These are phyloP conservation scores for Breviolum minutum DNA, from an alignment of 73 alveolate species.

Conservation along the genomic window DNA sequence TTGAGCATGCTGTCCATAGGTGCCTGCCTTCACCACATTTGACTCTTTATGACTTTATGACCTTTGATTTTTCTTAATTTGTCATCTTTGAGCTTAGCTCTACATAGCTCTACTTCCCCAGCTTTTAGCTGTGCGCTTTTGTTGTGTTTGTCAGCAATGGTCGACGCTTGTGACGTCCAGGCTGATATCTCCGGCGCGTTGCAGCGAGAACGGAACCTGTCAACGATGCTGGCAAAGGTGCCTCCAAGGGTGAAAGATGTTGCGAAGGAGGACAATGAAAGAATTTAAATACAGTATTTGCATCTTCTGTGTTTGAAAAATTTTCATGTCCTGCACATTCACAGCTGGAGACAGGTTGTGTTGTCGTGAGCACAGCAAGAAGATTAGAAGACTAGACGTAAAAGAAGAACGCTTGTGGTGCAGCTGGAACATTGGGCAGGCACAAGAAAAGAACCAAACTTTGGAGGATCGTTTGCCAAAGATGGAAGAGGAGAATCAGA, in stretches of 20 bases:
- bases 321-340: too few relatives aligned
- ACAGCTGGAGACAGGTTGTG: not conserved
- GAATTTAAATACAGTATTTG: too few relatives aligned
- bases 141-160: not conserved
- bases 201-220: slow-evolving; percentile 39
- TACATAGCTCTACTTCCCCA: too few relatives aligned
- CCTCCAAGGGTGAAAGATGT: not conserved
- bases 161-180: not conserved
- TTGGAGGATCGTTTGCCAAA: slow-evolving; percentile 67
- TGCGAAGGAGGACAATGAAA: not conserved
- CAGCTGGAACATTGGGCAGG: slow-evolving; percentile 4
- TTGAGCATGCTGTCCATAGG: too few relatives aligned
- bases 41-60: not conserved
- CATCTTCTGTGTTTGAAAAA: too few relatives aligned
- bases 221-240: slow-evolving; percentile 39
- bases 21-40: too few relatives aligned
- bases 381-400: not conserved
- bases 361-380: not conserved
- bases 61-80: not conserved
- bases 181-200: slow-evolving; percentile 81
- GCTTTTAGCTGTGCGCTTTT: not conserved
- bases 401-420: not conserved
- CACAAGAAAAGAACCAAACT: slow-evolving; percentile 45
- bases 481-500: slow-evolving; percentile 86
- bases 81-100: not conserved